phyloP scores from a whole-genome alignment of 2,329 filamentous ascomycete species.

The Rhynchosporium agropyri region DNA sequence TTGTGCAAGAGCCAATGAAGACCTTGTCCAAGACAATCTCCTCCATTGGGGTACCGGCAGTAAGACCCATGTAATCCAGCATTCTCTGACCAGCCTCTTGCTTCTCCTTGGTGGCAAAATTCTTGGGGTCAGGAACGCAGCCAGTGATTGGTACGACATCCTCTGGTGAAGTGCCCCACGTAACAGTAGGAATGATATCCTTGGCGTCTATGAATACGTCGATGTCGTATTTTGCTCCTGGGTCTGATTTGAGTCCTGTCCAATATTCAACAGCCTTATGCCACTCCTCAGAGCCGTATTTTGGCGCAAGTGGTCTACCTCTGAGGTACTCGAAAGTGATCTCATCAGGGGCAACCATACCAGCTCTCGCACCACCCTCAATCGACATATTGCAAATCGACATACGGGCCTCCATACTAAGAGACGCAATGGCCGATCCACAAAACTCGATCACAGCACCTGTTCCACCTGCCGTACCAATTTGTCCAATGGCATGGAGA shows the following conservation, averaged over 20 bases:
- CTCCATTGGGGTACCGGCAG: slow-evolving; percentile 83
- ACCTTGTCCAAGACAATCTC: slow-evolving; percentile 94
- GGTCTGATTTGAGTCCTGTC: slow-evolving; percentile 81
- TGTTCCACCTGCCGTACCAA: slow-evolving; percentile 93
- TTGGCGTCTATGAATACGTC: slow-evolving; percentile 89
- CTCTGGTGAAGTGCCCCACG: slow-evolving; percentile 96
- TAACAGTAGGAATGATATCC: slow-evolving; percentile 90
- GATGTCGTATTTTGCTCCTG: slow-evolving; percentile 85
- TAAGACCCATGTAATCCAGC: slow-evolving; percentile 95
- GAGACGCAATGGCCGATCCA: slow-evolving; percentile 82
- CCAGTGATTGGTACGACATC: slow-evolving; percentile 95
- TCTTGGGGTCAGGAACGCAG: slow-evolving; percentile 85
- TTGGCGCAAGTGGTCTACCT: slow-evolving; percentile 84
- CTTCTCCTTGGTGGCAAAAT: slow-evolving; percentile 78
- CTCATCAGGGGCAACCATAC: slow-evolving; percentile 96
- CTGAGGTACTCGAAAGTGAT: slow-evolving; percentile 95
- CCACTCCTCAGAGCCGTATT: slow-evolving; percentile 84
- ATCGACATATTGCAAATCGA: slow-evolving; percentile 99
- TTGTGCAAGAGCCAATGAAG: slow-evolving; percentile 98
- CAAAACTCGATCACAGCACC: slow-evolving; percentile 97
- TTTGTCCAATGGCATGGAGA: slow-evolving; percentile 87
- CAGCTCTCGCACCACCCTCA: slow-evolving; percentile 90
- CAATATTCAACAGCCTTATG: slow-evolving; percentile 86
- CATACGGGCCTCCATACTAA: slow-evolving; percentile 98
- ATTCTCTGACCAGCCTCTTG: slow-evolving; percentile 79